Conservation (phyloP, 2,329 filamentous ascomycete species). For the Leptographium lundbergii region DNA sequence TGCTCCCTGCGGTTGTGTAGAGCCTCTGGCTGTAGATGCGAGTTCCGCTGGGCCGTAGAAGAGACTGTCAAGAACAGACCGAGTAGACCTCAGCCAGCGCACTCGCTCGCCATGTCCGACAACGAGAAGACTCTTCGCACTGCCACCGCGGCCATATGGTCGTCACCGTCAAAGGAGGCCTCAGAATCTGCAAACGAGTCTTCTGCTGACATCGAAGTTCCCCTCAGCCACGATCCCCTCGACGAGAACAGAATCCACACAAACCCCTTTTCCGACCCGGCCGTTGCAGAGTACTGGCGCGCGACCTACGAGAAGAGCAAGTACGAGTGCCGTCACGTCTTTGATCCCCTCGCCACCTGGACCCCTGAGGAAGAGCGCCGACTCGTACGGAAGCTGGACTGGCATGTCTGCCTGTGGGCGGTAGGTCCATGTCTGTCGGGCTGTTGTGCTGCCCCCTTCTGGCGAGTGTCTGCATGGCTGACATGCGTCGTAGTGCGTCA, state of each 20-base stretch:
- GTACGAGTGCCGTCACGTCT: slow-evolving; percentile 43
- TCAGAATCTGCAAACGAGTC: neutral
- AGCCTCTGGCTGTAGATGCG: neutral
- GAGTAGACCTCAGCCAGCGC: neutral
- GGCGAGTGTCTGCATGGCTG: neutral
- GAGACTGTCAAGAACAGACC: no score
- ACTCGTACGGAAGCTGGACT: slow-evolving; percentile 34
- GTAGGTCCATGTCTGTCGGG: neutral
- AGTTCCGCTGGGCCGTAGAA: neutral
- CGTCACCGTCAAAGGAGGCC: neutral
- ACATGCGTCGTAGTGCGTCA: slow-evolving; percentile 14
- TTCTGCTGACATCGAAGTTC: neutral
- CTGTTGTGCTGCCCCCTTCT: no score
- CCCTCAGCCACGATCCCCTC: neutral
- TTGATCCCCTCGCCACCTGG: slow-evolving; percentile 41
- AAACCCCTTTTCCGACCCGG: slow-evolving; percentile 20
- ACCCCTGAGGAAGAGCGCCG: slow-evolving; percentile 37
- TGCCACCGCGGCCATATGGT: neutral
- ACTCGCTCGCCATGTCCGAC: neutral
- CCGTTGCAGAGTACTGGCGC: slow-evolving; percentile 20
- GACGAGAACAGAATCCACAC: neutral
- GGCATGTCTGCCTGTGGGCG: slow-evolving; percentile 23
- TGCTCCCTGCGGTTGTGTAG: neutral
- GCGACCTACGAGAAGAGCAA: slow-evolving; percentile 20
- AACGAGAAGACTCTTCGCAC: neutral